Conservation (phyloP, 73 alveolate species). For the Breviolum minutum region DNA sequence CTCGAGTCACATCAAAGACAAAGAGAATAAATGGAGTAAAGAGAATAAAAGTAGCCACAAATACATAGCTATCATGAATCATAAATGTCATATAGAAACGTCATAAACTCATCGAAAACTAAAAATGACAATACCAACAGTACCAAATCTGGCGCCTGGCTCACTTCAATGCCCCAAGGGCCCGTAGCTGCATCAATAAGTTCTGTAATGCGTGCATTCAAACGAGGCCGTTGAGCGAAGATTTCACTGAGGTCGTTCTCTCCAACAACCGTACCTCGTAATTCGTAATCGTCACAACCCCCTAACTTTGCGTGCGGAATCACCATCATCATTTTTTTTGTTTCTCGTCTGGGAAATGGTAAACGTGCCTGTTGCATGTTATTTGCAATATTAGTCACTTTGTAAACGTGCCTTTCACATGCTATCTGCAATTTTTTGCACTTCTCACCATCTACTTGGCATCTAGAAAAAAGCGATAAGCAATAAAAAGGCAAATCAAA, state of each 20-base stretch:
- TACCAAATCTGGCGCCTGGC: constrained; percentile 28
- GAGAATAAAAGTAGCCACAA: not conserved
- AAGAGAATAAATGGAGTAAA: no score
- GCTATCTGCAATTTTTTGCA: no score
- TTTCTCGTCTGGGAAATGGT: no score
- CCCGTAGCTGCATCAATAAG: constrained; percentile 68
- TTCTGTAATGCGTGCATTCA: constrained; percentile 86
- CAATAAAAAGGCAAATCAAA: no score
- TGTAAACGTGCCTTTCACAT: no score
- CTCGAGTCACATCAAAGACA: no score
- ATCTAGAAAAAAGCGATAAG: no score
- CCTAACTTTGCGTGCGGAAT: no score
- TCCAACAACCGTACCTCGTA: constrained; percentile 51
- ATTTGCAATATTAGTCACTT: no score
- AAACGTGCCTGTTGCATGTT: no score
- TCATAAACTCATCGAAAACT: not conserved
- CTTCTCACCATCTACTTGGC: no score
- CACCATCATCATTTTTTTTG: no score
- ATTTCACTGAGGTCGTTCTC: constrained; percentile 57
- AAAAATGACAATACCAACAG: not conserved
- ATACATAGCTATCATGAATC: not conserved
- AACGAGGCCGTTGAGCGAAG: constrained; percentile 85
- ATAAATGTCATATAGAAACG: not conserved
- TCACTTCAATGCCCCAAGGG: constrained; percentile 75
- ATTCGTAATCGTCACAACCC: not conserved